Evolutionary conservation across 108 stramenopile genomes (phyloP).

Genomic region (Conticribra guillardii): DNA sequence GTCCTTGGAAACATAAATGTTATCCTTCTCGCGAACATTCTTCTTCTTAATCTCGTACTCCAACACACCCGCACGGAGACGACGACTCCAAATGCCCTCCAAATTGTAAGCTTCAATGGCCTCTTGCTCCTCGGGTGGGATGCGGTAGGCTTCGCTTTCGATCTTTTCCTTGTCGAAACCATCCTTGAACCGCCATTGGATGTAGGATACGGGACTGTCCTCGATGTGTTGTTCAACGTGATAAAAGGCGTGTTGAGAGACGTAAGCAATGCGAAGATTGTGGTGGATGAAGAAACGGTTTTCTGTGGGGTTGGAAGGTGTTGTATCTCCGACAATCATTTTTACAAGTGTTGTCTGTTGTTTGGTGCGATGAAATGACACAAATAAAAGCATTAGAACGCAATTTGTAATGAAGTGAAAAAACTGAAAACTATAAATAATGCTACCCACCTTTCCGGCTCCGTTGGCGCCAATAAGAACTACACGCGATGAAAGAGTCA

Average conservation of each 20-base stretch:
- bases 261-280: constrained; percentile 95
- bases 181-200: constrained; percentile 97
- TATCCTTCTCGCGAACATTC: constrained; percentile 90
- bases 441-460: constrained; percentile 18
- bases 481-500: constrained; percentile 88
- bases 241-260: constrained; percentile 95
- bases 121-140: constrained; percentile 91
- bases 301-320: constrained; percentile 77
- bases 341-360: constrained; percentile 90
- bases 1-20: constrained; percentile 87
- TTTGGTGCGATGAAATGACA: neutral
- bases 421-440: too few species aligned
- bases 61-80: constrained; percentile 83
- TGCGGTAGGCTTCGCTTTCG: constrained; percentile 84
- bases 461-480: constrained; percentile 93
- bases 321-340: constrained; percentile 93
- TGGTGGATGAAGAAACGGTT: constrained; percentile 88
- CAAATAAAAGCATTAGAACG: constrained; percentile 57
- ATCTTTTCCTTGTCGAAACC: constrained; percentile 90
- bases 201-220: constrained; percentile 90
- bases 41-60: constrained; percentile 96
- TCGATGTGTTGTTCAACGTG: constrained; percentile 97
- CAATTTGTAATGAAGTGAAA: too few species aligned
- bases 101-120: constrained; percentile 89
- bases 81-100: constrained; percentile 95